phyloP scores from a whole-genome alignment of 163 green algal genomes.

The Coccomyxa subellipsoidea region DNA sequence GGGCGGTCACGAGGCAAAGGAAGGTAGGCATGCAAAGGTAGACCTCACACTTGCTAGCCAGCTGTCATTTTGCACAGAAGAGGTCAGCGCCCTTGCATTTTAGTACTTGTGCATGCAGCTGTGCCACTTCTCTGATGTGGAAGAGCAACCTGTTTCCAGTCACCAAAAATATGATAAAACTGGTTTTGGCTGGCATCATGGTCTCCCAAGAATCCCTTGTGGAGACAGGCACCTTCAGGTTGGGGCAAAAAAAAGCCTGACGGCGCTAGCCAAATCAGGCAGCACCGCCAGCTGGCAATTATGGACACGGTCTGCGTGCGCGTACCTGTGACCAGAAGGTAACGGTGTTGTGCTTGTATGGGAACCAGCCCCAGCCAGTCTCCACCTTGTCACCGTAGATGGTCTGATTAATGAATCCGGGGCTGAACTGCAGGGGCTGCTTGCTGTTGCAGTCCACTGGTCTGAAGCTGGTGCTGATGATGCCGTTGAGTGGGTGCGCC shows the following conservation, averaged over 20 bases:
- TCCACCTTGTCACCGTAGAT: constrained; percentile 36
- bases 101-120: not conserved
- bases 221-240: no score
- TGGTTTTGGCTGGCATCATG: no score
- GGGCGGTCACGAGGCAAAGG: no score
- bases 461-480: constrained; percentile 36
- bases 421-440: constrained; percentile 26
- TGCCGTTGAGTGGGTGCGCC: constrained; percentile 54
- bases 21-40: no score
- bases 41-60: no score
- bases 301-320: not conserved
- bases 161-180: no score
- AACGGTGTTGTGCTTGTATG: constrained; percentile 25
- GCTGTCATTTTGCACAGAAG: no score
- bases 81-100: not conserved
- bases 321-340: constrained; percentile 12
- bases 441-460: constrained; percentile 50
- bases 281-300: not conserved
- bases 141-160: no score
- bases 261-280: no score
- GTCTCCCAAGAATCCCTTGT: no score
- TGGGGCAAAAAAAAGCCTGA: no score
- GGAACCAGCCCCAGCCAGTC: constrained; percentile 45
- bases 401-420: constrained; percentile 42
- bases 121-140: no score